A percentile compares a stretch with the other conserved stretches of the same genome.
Conservation (phyloP, 495 filamentous ascomycete species). For the Podospora pseudocomata region DNA sequence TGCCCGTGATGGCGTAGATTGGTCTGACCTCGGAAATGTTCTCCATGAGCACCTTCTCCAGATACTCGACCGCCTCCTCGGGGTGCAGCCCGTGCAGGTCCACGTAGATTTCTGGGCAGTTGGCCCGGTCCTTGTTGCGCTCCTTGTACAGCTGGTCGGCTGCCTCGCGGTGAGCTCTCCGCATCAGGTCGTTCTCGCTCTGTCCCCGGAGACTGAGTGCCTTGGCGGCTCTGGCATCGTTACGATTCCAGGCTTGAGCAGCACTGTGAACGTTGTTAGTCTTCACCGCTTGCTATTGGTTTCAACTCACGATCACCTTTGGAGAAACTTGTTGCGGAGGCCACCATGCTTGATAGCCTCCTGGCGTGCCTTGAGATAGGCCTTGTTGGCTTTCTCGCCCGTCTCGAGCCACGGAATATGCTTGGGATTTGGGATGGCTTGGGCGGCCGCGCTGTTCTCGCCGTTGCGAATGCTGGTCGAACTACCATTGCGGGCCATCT, state of each 20-base stretch:
- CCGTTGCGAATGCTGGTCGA: constrained; percentile 54
- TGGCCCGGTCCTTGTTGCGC: constrained; percentile 69
- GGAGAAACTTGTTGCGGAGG: constrained; percentile 92
- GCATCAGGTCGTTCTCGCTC: constrained; percentile 94
- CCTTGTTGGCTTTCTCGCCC: constrained; percentile 82
- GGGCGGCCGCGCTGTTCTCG: constrained; percentile 75
- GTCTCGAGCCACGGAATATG: constrained; percentile 98
- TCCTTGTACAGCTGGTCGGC: constrained; percentile 90
- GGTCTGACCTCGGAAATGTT: constrained; percentile 69
- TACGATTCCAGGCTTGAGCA: constrained; percentile 99
- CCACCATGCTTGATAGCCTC: constrained; percentile 96
- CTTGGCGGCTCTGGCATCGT: constrained; percentile 94
- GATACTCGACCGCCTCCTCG: constrained; percentile 93
- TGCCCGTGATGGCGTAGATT: constrained; percentile 93
- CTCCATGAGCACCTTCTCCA: constrained; percentile 80
- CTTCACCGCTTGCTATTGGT: constrained; percentile 8
- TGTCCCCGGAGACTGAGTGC: constrained; percentile 90
- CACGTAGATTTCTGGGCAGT: constrained; percentile 75
- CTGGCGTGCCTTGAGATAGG: constrained; percentile 88
- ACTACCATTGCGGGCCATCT: constrained; percentile 51
- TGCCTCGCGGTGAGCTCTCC: constrained; percentile 93
- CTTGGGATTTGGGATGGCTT: constrained; percentile 79
- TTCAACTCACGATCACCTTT: constrained; percentile 57
- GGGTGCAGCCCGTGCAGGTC: constrained; percentile 96
- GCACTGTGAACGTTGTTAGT: constrained; percentile 57